A percentile compares a stretch with the other conserved stretches of the same genome.
These are phyloP conservation scores for Sextonia rubra DNA, from an alignment of 164 flowering plant species.

Conservation along the genomic window DNA sequence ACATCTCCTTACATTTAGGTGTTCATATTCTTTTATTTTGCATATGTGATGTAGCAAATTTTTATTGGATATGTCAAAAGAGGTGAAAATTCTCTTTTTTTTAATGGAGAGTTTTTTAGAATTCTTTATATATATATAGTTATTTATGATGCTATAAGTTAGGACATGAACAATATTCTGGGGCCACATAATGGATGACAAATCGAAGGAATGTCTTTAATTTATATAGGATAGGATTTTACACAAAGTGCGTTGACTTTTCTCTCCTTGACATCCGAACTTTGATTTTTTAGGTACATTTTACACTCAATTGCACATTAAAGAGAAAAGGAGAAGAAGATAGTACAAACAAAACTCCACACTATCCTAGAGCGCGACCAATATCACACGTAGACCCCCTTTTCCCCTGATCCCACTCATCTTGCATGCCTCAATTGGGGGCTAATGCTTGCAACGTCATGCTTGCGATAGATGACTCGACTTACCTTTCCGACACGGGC, in stretches of 20 bases:
- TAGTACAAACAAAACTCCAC: constrained; percentile 18
- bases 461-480: constrained; percentile 43
- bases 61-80: too few relatives aligned
- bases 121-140: too few relatives aligned
- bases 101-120: too few relatives aligned
- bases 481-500: constrained; percentile 24
- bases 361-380: constrained; percentile 26
- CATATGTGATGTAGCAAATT: too few relatives aligned
- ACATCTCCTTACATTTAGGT: too few relatives aligned
- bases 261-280: neutral
- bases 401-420: constrained; percentile 3
- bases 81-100: too few relatives aligned
- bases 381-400: constrained; percentile 35
- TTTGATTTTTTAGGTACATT: constrained; percentile 15
- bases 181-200: neutral
- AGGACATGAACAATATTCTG: neutral
- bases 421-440: constrained; percentile 32
- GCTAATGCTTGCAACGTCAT: constrained; percentile 39
- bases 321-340: constrained; percentile 9
- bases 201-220: constrained; percentile 2
- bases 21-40: too few relatives aligned
- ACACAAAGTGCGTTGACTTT: constrained; percentile 31
- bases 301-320: constrained; percentile 18
- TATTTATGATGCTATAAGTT: neutral
- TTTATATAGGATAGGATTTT: neutral